Evolutionary conservation across 129 eudicot genomes (phyloP).

Genomic region (Tagetes patula): DNA sequence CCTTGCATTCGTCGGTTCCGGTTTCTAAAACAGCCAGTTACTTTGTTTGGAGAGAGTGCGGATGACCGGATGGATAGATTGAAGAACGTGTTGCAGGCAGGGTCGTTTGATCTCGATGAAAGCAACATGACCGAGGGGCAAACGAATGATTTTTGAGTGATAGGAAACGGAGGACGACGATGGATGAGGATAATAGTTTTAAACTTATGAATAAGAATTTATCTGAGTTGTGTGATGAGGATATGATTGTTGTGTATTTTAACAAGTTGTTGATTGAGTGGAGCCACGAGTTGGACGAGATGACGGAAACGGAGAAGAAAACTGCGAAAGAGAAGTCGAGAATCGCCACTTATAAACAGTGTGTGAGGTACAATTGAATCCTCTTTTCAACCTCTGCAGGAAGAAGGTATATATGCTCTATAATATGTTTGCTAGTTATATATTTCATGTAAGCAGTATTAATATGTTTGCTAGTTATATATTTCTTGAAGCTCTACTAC

Average conservation of each 20-base stretch:
- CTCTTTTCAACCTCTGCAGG: conserved; percentile 86
- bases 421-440: neutral
- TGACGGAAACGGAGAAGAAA: conserved; percentile 69
- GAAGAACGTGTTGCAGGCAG: conserved; percentile 66
- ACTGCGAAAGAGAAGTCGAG: conserved; percentile 86
- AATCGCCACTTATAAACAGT: conserved; percentile 87
- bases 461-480: too few species aligned
- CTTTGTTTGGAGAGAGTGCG: conserved; percentile 80
- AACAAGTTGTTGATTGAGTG: conserved; percentile 94
- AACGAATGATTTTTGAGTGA: conserved; percentile 60
- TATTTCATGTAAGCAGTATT: too few species aligned
- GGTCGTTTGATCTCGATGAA: too few species aligned
- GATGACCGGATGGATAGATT: conserved; percentile 67
- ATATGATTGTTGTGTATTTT: conserved; percentile 87
- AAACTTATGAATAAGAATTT: conserved; percentile 73
- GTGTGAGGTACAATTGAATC: conserved; percentile 82
- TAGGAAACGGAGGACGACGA: too few species aligned
- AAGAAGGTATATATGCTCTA: conserved; percentile 54
- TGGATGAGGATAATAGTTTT: too few species aligned
- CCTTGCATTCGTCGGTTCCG: conserved; percentile 74
- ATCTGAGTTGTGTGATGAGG: conserved; percentile 79
- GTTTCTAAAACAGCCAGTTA: conserved; percentile 79
- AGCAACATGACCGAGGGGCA: conserved; percentile 43
- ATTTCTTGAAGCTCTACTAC: too few species aligned
- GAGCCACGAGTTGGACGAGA: conserved; percentile 84